Percentiles rank a stretch among this genome's conserved stretches.
Conservation (phyloP, 2,329 filamentous ascomycete genomes). For the Botrytis paeoniae region DNA sequence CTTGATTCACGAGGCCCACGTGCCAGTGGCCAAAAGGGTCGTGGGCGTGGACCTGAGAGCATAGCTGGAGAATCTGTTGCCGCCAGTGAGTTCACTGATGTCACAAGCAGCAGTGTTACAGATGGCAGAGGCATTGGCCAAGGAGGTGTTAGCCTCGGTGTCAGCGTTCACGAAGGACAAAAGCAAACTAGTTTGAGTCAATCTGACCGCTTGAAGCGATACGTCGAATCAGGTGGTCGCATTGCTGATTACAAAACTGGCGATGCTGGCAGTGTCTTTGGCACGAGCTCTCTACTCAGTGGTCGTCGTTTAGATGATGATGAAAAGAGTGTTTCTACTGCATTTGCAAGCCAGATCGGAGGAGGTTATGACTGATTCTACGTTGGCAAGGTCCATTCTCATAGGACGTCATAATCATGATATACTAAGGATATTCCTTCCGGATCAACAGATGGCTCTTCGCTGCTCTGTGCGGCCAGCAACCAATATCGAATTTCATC, state of each 20-base stretch:
- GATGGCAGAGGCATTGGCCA: conserved; percentile 73
- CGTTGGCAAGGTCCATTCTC: conserved; percentile 11
- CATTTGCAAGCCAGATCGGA: conserved; percentile 92
- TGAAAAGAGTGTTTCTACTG: conserved; percentile 91
- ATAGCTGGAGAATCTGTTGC: conserved; percentile 90
- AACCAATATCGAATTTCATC: conserved; percentile 21
- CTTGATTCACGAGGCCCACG: conserved; percentile 63
- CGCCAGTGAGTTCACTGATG: conserved; percentile 84
- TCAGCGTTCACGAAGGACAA: conserved; percentile 73
- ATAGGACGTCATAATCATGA: conserved; percentile 13
- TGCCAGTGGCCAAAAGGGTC: conserved; percentile 60
- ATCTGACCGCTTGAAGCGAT: conserved; percentile 88
- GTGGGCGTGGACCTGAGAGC: conserved; percentile 68
- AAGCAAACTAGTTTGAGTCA: conserved; percentile 74
- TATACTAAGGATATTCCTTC: conserved; percentile 15
- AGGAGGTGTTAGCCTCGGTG: conserved; percentile 81
- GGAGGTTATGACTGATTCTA: conserved; percentile 40
- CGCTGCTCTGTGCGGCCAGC: conserved; percentile 17
- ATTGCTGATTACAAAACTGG: conserved; percentile 52
- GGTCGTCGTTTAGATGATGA: conserved; percentile 71
- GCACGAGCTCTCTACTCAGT: conserved; percentile 50
- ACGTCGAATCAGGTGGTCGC: conserved; percentile 81
- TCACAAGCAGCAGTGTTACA: conserved; percentile 68
- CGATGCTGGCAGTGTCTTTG: conserved; percentile 64
- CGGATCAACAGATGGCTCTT: conserved; percentile 20